These are phyloP conservation scores for Talaromyces sp. DNA, from an alignment of 2,329 filamentous ascomycete species.

Conservation along the genomic window DNA sequence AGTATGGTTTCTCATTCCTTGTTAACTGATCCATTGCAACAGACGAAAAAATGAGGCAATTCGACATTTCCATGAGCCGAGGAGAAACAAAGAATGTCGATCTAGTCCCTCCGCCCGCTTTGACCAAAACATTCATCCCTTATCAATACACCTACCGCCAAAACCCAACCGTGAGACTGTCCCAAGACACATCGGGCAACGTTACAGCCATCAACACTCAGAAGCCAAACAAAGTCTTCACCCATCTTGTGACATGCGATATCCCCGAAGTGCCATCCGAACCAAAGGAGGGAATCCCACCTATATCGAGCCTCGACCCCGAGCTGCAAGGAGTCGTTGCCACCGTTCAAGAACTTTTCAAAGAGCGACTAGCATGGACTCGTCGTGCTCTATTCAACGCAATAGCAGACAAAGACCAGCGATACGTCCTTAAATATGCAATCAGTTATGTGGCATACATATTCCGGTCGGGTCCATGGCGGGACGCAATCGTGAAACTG, in stretches of 20 bases:
- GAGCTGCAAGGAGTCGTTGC: slow-evolving; percentile 64
- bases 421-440: slow-evolving; percentile 65
- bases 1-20: background rate
- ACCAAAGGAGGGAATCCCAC: slow-evolving; percentile 57
- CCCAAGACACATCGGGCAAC: slow-evolving; percentile 59
- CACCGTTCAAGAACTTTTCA: slow-evolving; percentile 64
- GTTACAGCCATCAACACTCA: slow-evolving; percentile 57
- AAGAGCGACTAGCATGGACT: slow-evolving; percentile 80
- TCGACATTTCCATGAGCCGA: slow-evolving; percentile 64
- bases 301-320: slow-evolving; percentile 52
- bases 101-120: slow-evolving; percentile 75
- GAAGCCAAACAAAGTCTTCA: slow-evolving; percentile 60
- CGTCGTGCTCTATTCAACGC: slow-evolving; percentile 76
- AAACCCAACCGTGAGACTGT: slow-evolving; percentile 72
- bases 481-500: slow-evolving; percentile 80
- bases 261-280: slow-evolving; percentile 61
- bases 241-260: slow-evolving; percentile 60
- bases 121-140: slow-evolving; percentile 70
- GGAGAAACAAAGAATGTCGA: slow-evolving; percentile 62
- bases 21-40: background rate
- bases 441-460: slow-evolving; percentile 86
- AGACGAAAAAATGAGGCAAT: slow-evolving; percentile 62
- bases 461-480: slow-evolving; percentile 89
- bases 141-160: slow-evolving; percentile 76
- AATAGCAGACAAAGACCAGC: slow-evolving; percentile 54